Evolutionary conservation across 1,139 yeast genomes (phyloP).

Genomic region (Saccharomyces pastorianus): DNA sequence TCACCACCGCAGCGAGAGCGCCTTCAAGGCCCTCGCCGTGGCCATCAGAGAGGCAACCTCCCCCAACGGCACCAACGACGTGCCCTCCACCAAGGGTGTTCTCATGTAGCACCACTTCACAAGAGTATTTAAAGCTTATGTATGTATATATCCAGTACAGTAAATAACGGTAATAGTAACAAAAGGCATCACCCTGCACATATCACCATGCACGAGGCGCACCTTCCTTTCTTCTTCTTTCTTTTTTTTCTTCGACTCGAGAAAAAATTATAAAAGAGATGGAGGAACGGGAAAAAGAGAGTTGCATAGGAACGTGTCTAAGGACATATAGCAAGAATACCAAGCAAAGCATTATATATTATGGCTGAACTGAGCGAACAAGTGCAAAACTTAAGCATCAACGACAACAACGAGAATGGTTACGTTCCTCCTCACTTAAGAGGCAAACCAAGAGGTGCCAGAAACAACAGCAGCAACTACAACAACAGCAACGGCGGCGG

Average conservation of each 20-base stretch:
- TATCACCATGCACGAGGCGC: neutral
- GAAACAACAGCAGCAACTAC: conserved; percentile 1
- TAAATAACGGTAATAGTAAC: too few species aligned
- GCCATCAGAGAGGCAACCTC: conserved; percentile 84
- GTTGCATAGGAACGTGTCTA: conserved; percentile 12
- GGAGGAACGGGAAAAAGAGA: conserved; percentile 17
- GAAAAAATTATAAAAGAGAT: conserved; percentile 9
- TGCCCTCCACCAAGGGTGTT: conserved; percentile 95
- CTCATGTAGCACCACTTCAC: conserved; percentile 32
- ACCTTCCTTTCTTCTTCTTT: conserved; percentile 4
- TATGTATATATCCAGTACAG: neutral
- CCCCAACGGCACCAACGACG: conserved; percentile 77
- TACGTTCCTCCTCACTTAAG: conserved; percentile 73
- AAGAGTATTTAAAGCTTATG: neutral
- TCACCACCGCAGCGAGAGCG: conserved; percentile 93
- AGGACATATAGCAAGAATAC: neutral
- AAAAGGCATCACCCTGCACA: neutral
- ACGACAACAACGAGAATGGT: conserved; percentile 25
- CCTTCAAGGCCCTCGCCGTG: conserved; percentile 89
- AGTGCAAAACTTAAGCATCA: conserved; percentile 38
- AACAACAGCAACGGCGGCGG: conserved; percentile 14
- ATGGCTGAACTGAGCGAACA: conserved; percentile 41
- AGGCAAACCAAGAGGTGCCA: conserved; percentile 6
- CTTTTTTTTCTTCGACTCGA: neutral
- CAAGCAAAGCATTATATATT: conserved; percentile 9